A percentile compares a stretch with the other conserved stretches of the same genome.
These are phyloP conservation scores for Carpinus viminea DNA, from an alignment of 306 rosid species.

Conservation along the genomic window DNA sequence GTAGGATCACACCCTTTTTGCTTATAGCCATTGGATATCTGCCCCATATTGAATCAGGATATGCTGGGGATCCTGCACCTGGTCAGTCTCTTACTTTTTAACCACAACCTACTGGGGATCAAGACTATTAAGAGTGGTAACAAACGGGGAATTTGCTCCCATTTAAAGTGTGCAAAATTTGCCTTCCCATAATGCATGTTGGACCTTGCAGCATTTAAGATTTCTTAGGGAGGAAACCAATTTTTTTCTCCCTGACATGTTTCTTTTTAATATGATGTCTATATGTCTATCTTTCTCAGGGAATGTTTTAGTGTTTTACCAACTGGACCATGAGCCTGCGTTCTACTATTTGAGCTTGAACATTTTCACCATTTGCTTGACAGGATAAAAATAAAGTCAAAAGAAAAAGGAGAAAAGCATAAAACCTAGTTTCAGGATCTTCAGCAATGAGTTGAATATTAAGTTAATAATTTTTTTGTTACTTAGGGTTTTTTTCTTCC, in stretches of 20 bases:
- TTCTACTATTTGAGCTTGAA: conserved; percentile 4
- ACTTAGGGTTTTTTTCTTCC: not conserved
- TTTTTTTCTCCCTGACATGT: not conserved
- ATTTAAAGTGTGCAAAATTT: no score
- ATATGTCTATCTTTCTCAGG: not conserved
- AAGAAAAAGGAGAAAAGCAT: conserved; percentile 7
- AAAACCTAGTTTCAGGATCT: conserved; percentile 8
- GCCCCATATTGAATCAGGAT: not conserved
- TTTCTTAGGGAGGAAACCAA: not conserved
- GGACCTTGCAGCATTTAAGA: no score
- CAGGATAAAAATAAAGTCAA: conserved; percentile 7
- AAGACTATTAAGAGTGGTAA: not conserved
- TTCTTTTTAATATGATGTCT: not conserved
- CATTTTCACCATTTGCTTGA: conserved; percentile 7
- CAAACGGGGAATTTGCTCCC: no score
- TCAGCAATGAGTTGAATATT: not conserved
- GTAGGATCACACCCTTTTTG: not conserved
- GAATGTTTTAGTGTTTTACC: conserved; percentile 7
- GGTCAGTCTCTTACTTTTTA: not conserved
- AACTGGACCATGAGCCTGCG: conserved; percentile 19
- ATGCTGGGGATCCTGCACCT: not conserved
- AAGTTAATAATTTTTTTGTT: no score
- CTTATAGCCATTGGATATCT: not conserved
- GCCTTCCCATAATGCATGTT: no score
- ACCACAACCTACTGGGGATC: not conserved